Evolutionary conservation across 441 rosid species (phyloP), one percentile per base, ranked within the genome.

Genomic region (Populus hybrid): DNA sequence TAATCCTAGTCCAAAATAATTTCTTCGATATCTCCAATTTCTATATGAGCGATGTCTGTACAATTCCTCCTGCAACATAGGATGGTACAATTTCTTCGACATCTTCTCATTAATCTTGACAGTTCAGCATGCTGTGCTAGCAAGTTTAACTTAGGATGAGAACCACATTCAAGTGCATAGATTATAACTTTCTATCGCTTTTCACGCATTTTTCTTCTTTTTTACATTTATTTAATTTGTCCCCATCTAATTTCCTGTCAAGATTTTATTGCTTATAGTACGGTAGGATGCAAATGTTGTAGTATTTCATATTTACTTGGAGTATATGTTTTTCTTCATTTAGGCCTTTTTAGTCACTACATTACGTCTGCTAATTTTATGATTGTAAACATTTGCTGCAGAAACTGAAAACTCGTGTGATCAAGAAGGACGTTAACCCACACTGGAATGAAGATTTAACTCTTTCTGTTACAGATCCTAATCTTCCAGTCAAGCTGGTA

Each of bases 371-470:
- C 61, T 72, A 33, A 28, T 68, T 31, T 4, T 61, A 5, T 36
- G 21, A 36, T 20, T 69, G 9, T 71, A 74, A n/a, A 18, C 11
- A 24, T 29, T 66, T 83, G 63, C 75, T 74, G 83, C 91, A 95
- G 99, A 95, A 87, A 86, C 78, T 95, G 78, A 95, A 90, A 85
- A 95, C 98, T 31, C 84, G 88, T 64, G 97, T 94, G 36, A 88
- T 91, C 26, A 90, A 88, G 78, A 87, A 84, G 80, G 88, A 88
- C 83, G 83, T 91, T 38, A 95, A 95, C 83, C 99, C 98, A 21
- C 86, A 89, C 72, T 95, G 99, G 99, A 88, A 94, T 42, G 56
- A 50, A 14, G 56, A 50, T 50, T 50, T 50, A 50, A 50, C 56
- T 14, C 91, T 95, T 64, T 85, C 94, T 14, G 80, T 95, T 68